Base-by-base conservation (phyloP, 345 rosid genomes). In the Murraya paniculata region DNA sequence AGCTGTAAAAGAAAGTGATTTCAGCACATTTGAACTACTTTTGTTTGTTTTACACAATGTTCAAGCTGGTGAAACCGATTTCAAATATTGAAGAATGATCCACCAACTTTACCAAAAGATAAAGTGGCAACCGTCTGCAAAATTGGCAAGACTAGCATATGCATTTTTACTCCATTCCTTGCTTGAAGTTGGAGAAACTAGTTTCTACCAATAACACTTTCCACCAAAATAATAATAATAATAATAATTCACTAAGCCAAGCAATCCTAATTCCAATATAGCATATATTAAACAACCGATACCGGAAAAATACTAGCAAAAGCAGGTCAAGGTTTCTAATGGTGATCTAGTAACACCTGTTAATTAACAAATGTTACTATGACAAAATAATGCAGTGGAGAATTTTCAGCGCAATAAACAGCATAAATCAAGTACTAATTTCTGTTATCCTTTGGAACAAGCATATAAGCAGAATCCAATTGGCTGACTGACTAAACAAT, bases 401-500 rank as follows among this genome's bases (percentile, higher is more conserved):
- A 45, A 11, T 45, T 45, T 45, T 16, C 50, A 45, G 14, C 11
- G 50, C 16, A 45, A 45, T 2, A 45, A 45, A 45, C 50, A 45
- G 14, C 39, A 36, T 55, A 55, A 28, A 55, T 50, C 41, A 35
- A 72, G 33, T 18, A 57, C 28, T n/a, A 31, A 13, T 48, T 18
- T 22, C 5, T 71, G 64, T 22, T 72, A 60, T 8, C 11, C 2
- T 55, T 22, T 72, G 10, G 27, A 33, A 56, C 19, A 60, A 25
- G 14, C 1, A 0, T 61, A 27, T 5, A 48, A 28, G 39, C 78
- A 22, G 38, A 73, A 60, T 30, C 56, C n/a, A 24, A 64, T n/a
- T 75, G 61, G 31, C 35, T 31, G 68, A 30, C 61, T 53, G 55
- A 33, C 64, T 55, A 25, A 67, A 65, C 62, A 66, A 35, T 76